Base-by-base conservation (phyloP, 345 rosid genomes). In the Eucalyptus albens region DNA sequence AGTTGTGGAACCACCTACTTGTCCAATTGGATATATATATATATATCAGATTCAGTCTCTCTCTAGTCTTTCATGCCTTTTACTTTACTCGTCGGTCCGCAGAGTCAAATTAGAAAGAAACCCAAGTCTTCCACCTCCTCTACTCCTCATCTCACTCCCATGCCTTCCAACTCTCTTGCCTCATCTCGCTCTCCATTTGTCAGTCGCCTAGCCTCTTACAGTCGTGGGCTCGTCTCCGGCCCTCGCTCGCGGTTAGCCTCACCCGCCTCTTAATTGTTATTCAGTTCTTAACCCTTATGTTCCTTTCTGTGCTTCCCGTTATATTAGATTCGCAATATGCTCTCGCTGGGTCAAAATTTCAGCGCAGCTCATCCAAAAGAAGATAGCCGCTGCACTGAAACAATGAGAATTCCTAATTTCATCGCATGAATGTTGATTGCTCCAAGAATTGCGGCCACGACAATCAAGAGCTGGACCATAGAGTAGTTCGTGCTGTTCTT, bases 1-100 rank as follows among this genome's bases (percentile, higher is more conserved):
- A 53, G 0, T 1, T 9, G 0, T 53, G 56, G 10, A 51, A 1
- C 56, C 4, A 51, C 24, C 24, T 53, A 17, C 4, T 51, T 19
- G 24, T 53, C 56, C 56, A 7, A 53, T 53, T 0, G 4, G 31
- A 26, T 24, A 59, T 24, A 24, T 59, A 56, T 56, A 24, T 8
- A 33, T 33, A 33, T 33, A 33, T 60, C 7, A 11, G 8, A 60
- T 12, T 60, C 15, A 24, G 67, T 59, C 15, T 60, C 65, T 24
- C 67, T 60, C 33, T 53, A 53, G 59, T 53, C 26, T 53, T 53
- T 53, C 59, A 2, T 14, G 69, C 31, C 33, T 62, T 27, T 62
- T 29, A 27, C 69, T 62, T 29, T 62, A 27, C 69, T 27, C 0
- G 31, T 62, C 29, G 69, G 69, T 27, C 31, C 69, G 8, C 69